Conservation (phyloP, 768 basidiomycete species). For the Rhizopogon salebrosus region DNA sequence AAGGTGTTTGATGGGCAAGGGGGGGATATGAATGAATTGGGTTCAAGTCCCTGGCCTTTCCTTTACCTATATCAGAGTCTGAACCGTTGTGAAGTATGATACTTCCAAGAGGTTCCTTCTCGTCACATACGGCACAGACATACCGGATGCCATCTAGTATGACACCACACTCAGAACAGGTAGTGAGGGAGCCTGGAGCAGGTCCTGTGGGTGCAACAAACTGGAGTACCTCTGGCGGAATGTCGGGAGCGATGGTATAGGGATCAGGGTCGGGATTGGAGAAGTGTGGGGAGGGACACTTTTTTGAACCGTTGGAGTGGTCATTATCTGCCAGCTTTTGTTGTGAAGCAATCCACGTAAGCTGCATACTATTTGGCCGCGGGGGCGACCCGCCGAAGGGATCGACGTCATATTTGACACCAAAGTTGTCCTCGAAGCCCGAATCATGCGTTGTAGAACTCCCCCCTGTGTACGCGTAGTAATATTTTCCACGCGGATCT, state of each 20-base stretch:
- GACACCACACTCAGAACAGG: conserved; percentile 78
- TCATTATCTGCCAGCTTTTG: conserved; percentile 29
- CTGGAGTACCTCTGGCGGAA: conserved; percentile 49
- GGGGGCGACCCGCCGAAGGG: conserved; percentile 20
- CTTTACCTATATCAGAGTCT: conserved; percentile 30
- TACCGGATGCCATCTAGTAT: conserved; percentile 81
- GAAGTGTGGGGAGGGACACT: background rate
- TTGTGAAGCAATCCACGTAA: conserved; percentile 60
- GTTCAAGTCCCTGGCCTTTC: conserved; percentile 36
- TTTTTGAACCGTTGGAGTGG: conserved; percentile 2
- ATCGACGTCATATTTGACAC: conserved; percentile 28
- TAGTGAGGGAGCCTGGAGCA: conserved; percentile 60
- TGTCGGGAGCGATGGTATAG: conserved; percentile 27
- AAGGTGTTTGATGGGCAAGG: conserved; percentile 26
- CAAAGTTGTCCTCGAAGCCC: conserved; percentile 45
- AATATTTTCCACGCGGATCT: conserved; percentile 66
- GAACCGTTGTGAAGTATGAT: conserved; percentile 8
- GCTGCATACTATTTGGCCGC: conserved; percentile 63
- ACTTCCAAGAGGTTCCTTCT: conserved; percentile 47
- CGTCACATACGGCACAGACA: conserved; percentile 84
- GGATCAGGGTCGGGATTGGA: conserved; percentile 14
- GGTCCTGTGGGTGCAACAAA: conserved; percentile 43
- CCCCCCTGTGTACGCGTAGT: conserved; percentile 62
- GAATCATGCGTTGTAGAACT: conserved; percentile 49
- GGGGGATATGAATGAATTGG: conserved; percentile 29